Conservation (phyloP, 345 rosid species). For the Durio zibethinus region DNA sequence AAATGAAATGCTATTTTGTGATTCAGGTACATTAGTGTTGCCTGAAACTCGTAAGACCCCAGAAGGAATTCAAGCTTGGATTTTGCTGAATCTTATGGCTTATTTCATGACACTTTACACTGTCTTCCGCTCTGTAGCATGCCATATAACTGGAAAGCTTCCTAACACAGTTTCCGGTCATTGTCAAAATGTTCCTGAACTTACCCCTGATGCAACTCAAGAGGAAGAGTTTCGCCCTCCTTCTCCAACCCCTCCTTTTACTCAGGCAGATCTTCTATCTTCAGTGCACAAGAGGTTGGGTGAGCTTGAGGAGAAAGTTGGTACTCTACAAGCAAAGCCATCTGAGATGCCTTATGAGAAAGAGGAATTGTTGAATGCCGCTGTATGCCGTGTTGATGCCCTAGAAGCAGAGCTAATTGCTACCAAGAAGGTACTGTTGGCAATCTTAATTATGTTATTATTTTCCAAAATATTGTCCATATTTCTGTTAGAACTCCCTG, state of each 20-base stretch:
- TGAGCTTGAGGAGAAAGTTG: conserved; percentile 88
- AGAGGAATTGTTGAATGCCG: conserved; percentile 92
- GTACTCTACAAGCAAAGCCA: conserved; percentile 79
- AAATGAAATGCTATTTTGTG: conserved; percentile 18
- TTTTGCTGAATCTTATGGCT: conserved; percentile 45
- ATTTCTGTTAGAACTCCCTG: neutral
- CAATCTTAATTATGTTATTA: neutral
- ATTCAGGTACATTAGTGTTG: conserved; percentile 42
- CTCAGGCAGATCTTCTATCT: conserved; percentile 61
- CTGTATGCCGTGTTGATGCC: conserved; percentile 96
- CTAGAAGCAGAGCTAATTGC: conserved; percentile 98
- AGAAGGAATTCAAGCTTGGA: conserved; percentile 49
- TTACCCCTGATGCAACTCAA: conserved; percentile 21
- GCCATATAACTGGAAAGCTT: conserved; percentile 45
- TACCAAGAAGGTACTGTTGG: conserved; percentile 72
- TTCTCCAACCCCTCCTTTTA: conserved; percentile 45
- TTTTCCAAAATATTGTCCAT: neutral
- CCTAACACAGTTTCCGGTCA: conserved; percentile 30
- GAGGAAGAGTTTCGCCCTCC: conserved; percentile 55
- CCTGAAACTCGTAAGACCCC: conserved; percentile 46
- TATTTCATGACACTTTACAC: conserved; percentile 58
- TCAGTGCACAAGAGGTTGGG: conserved; percentile 74
- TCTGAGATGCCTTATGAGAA: conserved; percentile 96
- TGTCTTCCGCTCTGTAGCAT: conserved; percentile 46
- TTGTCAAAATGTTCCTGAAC: conserved; percentile 39